Evolutionary conservation across 192 early-diverging fungal species (phyloP), one percentile per base, ranked within the genome.

Genomic region (Backusella luteola): DNA sequence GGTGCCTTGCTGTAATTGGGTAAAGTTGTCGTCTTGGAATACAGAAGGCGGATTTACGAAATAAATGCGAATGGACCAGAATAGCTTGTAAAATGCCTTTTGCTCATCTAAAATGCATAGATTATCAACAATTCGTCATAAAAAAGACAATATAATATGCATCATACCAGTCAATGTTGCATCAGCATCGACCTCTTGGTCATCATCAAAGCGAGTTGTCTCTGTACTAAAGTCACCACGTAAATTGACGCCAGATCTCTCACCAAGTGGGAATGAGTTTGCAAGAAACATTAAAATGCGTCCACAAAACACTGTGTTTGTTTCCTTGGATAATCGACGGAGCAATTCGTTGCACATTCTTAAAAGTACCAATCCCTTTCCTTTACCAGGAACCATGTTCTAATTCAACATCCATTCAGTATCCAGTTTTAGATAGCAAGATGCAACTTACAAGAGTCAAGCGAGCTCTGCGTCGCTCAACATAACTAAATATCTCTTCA

Each of bases 181-280:
- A 68, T 83, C 81, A 29, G 82, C 81, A 21, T 91, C 85, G 67
- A 88, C 81, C 1, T 73, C 71, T 66, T 89, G 85, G 6, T 84
- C 84, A 17, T 42, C 69, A 42, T 90, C 84, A 78, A 83, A 80
- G 23, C 79, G 69, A 8, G 92, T 91, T 71, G 93, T 91, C 46
- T 93, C 91, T 14, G 82, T 72, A 79, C 96, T 93, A 84, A 95
- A 96, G 71, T 97, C 93, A 59, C 97, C 97, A 6, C 90, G 86
- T 49, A 95, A 79, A 52, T 99, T 99, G 69, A 97, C 95, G 34
- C 93, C 94, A 0, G 95, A 96, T 32, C 95, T 91, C 79, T 99
- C 97, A 1, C 88, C 88, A 34, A 99, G 85, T 19, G 97, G 88
- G 66, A 93, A 96, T 19, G 91, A 90, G 71, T 90, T 94, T 14